Percentiles rank a stretch among this genome's conserved stretches.
Conservation (phyloP, 768 basidiomycete species). For the Boletus insuetus region DNA sequence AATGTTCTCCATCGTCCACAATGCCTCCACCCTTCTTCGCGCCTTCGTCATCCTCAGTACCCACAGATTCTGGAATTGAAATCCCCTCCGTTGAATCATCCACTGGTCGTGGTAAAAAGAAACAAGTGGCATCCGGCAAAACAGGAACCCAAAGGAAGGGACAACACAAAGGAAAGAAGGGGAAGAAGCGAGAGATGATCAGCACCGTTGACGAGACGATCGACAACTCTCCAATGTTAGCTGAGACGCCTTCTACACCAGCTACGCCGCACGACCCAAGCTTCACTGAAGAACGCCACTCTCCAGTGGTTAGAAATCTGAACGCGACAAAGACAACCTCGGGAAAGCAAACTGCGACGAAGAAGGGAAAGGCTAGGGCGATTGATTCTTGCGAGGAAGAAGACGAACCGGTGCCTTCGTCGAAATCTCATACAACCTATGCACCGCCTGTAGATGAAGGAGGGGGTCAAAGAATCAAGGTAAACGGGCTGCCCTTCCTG, state of each 20-base stretch:
- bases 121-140: conserved; percentile 12
- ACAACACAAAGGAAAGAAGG: conserved; percentile 25
- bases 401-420: conserved; percentile 6
- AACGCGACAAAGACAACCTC: conserved; percentile 21
- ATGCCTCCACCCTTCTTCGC: conserved; percentile 48
- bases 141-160: conserved; percentile 23
- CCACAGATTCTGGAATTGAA: conserved; percentile 26
- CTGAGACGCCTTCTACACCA: not conserved
- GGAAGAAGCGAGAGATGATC: conserved; percentile 23
- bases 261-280: conserved; percentile 2
- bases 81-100: conserved; percentile 14
- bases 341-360: conserved; percentile 6
- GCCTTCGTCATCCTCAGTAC: conserved; percentile 39
- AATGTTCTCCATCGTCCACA: conserved; percentile 3
- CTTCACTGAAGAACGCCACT: not conserved
- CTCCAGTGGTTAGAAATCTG: not conserved
- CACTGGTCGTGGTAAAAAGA: conserved; percentile 11
- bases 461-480: conserved; percentile 16
- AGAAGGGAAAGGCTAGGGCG: conserved; percentile 31
- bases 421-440: not conserved
- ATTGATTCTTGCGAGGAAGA: conserved; percentile 29
- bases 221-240: conserved; percentile 1
- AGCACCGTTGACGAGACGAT: conserved; percentile 8
- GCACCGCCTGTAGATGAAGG: not conserved
- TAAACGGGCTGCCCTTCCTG: not conserved